Percentiles rank a stretch among this genome's conserved stretches.
Evolutionary conservation across 2,329 filamentous ascomycete species (phyloP).

Genomic region (Lasiodiplodia gonubiensis): DNA sequence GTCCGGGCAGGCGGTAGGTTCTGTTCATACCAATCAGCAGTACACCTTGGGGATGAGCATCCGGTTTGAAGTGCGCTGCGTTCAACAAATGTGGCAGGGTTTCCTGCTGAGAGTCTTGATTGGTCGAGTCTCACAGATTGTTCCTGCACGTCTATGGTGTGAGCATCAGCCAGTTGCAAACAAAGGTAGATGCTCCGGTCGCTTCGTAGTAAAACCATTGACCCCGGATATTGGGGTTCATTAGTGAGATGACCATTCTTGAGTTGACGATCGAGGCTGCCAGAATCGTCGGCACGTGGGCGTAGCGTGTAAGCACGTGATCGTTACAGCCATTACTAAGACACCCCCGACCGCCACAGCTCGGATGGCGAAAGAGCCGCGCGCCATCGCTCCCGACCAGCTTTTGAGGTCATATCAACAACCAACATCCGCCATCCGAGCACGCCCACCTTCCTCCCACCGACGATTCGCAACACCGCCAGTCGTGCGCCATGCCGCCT

Average conservation of each 20-base stretch:
- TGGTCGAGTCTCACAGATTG: neutral
- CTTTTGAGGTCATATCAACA: conserved; percentile 22
- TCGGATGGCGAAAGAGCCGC: conserved; percentile 25
- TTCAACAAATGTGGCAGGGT: neutral
- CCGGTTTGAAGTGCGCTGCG: neutral
- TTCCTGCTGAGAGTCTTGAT: neutral
- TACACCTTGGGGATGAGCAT: neutral
- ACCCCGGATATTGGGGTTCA: too few relatives aligned
- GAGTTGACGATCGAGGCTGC: neutral
- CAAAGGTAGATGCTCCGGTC: too few relatives aligned
- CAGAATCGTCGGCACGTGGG: neutral
- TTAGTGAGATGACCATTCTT: too few relatives aligned
- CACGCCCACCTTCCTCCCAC: conserved; percentile 3
- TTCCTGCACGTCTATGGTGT: too few relatives aligned
- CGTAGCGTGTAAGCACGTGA: neutral
- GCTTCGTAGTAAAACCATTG: too few relatives aligned
- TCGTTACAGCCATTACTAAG: conserved; percentile 4
- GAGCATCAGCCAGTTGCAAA: too few relatives aligned
- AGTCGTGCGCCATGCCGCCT: conserved; percentile 67
- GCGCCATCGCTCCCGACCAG: conserved; percentile 10
- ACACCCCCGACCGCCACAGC: neutral
- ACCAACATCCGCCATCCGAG: conserved; percentile 21
- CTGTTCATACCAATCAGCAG: neutral
- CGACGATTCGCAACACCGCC: neutral
- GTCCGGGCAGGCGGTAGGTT: conserved; percentile 6